These are phyloP conservation scores for Cucurbita argyrosperma DNA, from an alignment of 306 rosid species.

Conservation along the genomic window DNA sequence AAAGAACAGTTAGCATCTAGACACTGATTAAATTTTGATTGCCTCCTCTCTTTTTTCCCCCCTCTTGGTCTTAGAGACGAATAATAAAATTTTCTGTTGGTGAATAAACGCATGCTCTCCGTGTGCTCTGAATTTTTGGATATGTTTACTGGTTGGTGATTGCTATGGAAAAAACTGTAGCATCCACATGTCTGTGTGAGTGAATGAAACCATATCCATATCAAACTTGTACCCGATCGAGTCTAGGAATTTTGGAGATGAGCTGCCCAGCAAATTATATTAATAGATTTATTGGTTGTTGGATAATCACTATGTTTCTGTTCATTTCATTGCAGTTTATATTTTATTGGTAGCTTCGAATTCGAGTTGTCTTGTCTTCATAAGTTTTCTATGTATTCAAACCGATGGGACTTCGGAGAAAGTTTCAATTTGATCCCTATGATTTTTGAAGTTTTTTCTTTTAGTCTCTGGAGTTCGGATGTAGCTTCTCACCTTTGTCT, in stretches of 20 bases:
- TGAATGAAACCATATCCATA: neutral
- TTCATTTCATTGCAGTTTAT: neutral
- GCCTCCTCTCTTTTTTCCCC: neutral
- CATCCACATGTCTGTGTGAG: neutral
- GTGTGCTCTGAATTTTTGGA: neutral
- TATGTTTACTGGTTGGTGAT: neutral
- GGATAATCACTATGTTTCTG: neutral
- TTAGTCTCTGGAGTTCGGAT: too few relatives aligned
- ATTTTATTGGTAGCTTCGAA: neutral
- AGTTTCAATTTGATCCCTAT: too few relatives aligned
- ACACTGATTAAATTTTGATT: slow-evolving; percentile 22
- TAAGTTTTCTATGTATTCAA: neutral
- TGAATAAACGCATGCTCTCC: neutral
- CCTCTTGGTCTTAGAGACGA: slow-evolving; percentile 3
- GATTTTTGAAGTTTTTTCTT: too few relatives aligned
- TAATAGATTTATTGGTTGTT: neutral
- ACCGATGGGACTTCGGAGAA: too few relatives aligned
- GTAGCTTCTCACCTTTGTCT: too few relatives aligned
- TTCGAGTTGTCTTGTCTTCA: neutral
- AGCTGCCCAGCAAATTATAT: neutral
- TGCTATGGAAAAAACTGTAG: neutral
- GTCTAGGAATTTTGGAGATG: slow-evolving; percentile 1
- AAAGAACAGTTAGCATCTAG: slow-evolving; percentile 47
- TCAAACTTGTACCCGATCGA: neutral
- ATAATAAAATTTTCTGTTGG: slow-evolving; percentile 9